Base-by-base conservation (phyloP, 192 early-diverging fungal genomes). In the Coemansia sp. region DNA sequence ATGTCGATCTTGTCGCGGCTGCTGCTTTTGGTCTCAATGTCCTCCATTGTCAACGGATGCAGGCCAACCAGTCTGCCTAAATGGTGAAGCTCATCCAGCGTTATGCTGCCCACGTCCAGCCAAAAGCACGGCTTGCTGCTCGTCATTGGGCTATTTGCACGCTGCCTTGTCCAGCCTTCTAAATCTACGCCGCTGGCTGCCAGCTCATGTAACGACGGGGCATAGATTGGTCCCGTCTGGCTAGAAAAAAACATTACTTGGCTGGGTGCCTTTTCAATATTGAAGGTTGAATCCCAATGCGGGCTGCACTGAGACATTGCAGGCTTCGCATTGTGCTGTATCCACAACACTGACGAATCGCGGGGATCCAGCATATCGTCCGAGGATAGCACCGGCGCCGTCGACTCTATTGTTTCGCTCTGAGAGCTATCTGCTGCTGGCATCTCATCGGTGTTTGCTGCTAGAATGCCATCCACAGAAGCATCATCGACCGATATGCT, bases 1-100 rank as follows among this genome's bases (percentile, higher is more conserved):
- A 71, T 81, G 32, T 81, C 95, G 51, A 92, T 92, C 60, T 97
- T 97, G 76, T 99, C 97, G 12, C 95, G 81, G n/a, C 85, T 83
- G 52, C 93, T 89, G 30, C 91, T 85, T 45, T 45, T 45, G 15
- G 84, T 88, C 32, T 81, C 64, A 46, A 99, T 96, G 60, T 99
- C 97, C 79, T 99, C 93, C 15, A 81, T 58, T 1, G 88, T 90
- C 28, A 91, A 72, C 11, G 90, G 88, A 68, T 93, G 90, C 23
- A 91, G 78, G 39, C 76, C 79, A 64, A 93, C 86, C 18, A 85
- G 58, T 54, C 87, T 69, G 15, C 82, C 71, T 7, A 90, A 56
- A 0, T 79, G 46, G 15, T 65, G 57, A 66, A 93, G 75, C 39
- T 90, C 88, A 31, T 61, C 45, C 17, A 74, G 62, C 3, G 76